phyloP scores from a whole-genome alignment of 345 rosid genomes.

The Corchorus olitorius region DNA sequence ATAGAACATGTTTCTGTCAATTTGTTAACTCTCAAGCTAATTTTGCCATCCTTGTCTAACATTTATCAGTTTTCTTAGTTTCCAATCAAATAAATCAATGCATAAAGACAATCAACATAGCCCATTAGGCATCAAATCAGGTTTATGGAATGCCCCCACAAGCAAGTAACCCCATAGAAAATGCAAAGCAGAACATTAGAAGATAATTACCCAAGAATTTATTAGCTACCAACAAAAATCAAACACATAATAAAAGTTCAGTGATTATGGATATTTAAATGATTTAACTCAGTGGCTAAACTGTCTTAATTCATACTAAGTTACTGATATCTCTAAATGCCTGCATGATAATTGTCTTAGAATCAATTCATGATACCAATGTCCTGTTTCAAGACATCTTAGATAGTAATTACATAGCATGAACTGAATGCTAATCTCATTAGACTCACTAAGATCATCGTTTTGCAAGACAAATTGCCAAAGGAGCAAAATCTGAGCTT shows the following conservation, averaged over 20 bases:
- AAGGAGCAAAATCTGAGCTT: background rate
- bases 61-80: background rate
- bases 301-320: no score
- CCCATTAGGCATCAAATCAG: background rate
- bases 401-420: background rate
- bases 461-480: background rate
- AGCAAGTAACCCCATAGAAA: background rate
- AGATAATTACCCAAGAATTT: background rate
- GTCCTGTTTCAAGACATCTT: background rate
- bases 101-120: background rate
- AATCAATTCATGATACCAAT: background rate
- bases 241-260: no score
- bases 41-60: background rate
- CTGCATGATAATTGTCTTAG: background rate
- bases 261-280: no score
- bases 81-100: conserved; percentile 2
- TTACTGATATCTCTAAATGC: background rate
- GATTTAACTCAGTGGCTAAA: no score
- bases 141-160: background rate
- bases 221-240: no score
- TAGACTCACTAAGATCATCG: background rate
- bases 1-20: conserved; percentile 1
- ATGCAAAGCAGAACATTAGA: background rate
- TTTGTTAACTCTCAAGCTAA: background rate
- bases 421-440: background rate